Conservation (phyloP, 768 basidiomycete species). For the Russula abietina region DNA sequence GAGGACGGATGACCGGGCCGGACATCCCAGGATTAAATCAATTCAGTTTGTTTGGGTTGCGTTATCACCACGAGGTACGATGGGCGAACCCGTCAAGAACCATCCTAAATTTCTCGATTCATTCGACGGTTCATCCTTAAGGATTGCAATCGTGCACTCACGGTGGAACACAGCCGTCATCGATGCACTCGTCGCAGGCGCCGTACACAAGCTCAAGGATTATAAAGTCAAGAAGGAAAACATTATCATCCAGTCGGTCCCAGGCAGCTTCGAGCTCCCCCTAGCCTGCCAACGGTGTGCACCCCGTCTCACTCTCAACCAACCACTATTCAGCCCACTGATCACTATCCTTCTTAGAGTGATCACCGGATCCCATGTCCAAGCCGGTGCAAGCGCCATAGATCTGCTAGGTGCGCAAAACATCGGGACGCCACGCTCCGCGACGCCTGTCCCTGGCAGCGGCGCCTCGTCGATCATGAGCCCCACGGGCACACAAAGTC, state of each 20-base stretch:
- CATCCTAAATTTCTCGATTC: conserved; percentile 50
- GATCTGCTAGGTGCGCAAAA: conserved; percentile 71
- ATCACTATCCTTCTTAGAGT: conserved; percentile 45
- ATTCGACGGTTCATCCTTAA: conserved; percentile 74
- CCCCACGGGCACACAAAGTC: conserved; percentile 36
- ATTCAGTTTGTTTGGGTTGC: background rate
- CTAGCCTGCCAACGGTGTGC: conserved; percentile 76
- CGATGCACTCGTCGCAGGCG: conserved; percentile 76
- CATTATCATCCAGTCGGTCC: conserved; percentile 86
- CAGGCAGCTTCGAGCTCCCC: conserved; percentile 94
- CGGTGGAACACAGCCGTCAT: conserved; percentile 92
- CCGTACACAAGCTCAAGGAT: conserved; percentile 71
- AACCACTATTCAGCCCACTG: background rate
- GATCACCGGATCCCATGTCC: conserved; percentile 81
- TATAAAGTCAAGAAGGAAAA: conserved; percentile 85
- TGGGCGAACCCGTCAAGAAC: conserved; percentile 65
- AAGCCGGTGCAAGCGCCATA: conserved; percentile 68
- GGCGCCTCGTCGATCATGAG: conserved; percentile 24
- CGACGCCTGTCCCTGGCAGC: conserved; percentile 44
- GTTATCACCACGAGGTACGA: background rate
- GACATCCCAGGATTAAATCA: background rate
- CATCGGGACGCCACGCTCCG: conserved; percentile 45
- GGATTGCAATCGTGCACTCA: conserved; percentile 90
- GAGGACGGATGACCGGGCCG: conserved; percentile 4
- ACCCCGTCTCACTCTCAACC: background rate